Evolutionary conservation across 164 flowering plant genomes (phyloP), one percentile per base, ranked within the genome.

Genomic region (Vitis riparia): DNA sequence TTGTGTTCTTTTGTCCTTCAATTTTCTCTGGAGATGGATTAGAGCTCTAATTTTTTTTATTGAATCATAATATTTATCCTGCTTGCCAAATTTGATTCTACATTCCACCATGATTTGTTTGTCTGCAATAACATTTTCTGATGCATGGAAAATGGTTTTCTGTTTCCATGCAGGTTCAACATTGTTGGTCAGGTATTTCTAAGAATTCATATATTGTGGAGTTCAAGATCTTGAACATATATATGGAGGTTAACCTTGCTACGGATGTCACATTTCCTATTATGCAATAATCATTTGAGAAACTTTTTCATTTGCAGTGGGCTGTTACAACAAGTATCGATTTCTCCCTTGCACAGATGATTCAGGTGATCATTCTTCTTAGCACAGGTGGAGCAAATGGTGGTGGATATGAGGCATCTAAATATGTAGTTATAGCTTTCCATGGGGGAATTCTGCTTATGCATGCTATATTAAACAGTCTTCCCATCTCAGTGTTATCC

Each of bases 301-400:
- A 58, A 9, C 49, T 61, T 74, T 62, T 49, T 63, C 59, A 19
- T 83, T 63, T 89, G 87, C 97, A 95, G 99, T 95, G 99, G 99
- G 97, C 99, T 48, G 93, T 91, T n/a, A 95, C 99, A 11, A 83
- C 99, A 8, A 95, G 99, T 76, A 72, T 93, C 5, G 97, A 93
- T 78, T 95, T 77, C 79, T 93, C 98, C 9, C 91, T 93, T 37
- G 98, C 99, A 15, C 89, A 89, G 84, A 74, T 95, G 79, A 81
- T 95, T 82, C 90, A 90, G 77, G 98, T 95, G 72, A 95, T 95
- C 56, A 89, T 95, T 80, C 93, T 93, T 66, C 98, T 93, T 17
- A 76, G 91, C 75, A 89, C 98, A 0, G 99, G 99, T 49, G 99
- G 99, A 23, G 82, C 80, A 64, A 93, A 87, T 77, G 97, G 97